Evolutionary conservation across 148 eudicot species (phyloP).

Genomic region (Selenicereus undatus): DNA sequence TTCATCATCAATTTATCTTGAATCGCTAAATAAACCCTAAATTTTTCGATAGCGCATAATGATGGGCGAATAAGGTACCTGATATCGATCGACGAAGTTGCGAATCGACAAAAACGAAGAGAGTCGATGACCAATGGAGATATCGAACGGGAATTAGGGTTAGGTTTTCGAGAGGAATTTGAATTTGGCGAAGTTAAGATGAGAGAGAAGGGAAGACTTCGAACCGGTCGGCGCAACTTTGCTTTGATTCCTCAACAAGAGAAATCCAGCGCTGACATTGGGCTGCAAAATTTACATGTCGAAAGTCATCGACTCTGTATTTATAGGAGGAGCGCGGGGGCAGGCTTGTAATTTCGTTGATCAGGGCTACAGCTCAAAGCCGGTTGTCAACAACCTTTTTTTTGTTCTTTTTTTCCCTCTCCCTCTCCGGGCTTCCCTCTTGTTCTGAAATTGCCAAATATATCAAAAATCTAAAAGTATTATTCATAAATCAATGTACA

Average conservation of each 20-base stretch:
- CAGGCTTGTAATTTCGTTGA: too few species aligned
- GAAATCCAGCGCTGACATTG: not conserved
- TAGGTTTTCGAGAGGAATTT: slow-evolving; percentile 15
- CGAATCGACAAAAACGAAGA: not conserved
- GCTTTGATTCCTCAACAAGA: not conserved
- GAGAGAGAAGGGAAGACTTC: not conserved
- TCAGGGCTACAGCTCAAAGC: too few species aligned
- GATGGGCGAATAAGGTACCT: slow-evolving; percentile 5
- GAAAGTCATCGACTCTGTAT: not conserved
- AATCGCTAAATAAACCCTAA: slow-evolving; percentile 8
- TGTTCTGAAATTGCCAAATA: too few species aligned
- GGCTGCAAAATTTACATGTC: too few species aligned
- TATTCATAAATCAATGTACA: too few species aligned
- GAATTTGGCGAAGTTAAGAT: not conserved
- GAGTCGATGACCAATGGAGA: not conserved
- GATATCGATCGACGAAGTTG: not conserved
- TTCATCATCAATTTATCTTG: not conserved
- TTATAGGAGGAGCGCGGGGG: too few species aligned
- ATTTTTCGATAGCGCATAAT: not conserved
- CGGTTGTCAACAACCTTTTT: too few species aligned
- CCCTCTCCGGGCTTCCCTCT: too few species aligned
- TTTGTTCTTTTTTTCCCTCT: too few species aligned
- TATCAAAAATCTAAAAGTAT: too few species aligned
- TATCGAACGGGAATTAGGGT: slow-evolving; percentile 16
- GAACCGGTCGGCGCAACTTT: not conserved